Percentiles rank a stretch among this genome's conserved stretches.
Conservation (phyloP, 768 basidiomycete genomes). For the Daedalea quercina region DNA sequence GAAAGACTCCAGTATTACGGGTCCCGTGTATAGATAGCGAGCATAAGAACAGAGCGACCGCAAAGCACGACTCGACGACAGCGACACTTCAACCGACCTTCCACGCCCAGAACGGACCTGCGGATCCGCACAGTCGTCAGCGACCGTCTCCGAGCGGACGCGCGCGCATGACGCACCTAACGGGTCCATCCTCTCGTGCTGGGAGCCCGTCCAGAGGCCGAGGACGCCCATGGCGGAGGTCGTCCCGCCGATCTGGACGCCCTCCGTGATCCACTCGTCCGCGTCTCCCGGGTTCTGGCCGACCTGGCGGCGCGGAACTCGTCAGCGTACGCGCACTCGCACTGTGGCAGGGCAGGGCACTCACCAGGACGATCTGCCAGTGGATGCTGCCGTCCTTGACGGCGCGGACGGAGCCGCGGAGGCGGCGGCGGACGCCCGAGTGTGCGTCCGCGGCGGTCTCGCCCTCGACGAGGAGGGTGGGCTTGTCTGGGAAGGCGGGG, state of each 20-base stretch:
- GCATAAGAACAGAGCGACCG: not conserved
- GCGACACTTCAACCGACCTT: not conserved
- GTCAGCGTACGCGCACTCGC: too few relatives aligned
- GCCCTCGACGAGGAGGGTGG: slow-evolving; percentile 46
- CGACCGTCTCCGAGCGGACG: not conserved
- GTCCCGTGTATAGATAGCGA: not conserved
- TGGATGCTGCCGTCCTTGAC: slow-evolving; percentile 42
- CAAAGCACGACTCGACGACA: not conserved
- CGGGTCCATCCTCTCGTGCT: slow-evolving; percentile 37
- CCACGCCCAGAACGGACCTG: slow-evolving; percentile 2
- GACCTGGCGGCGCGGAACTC: not conserved
- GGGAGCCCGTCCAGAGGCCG: slow-evolving; percentile 49
- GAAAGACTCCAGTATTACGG: not conserved
- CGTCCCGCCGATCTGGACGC: slow-evolving; percentile 49
- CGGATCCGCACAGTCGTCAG: not conserved
- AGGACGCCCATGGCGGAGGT: slow-evolving; percentile 48
- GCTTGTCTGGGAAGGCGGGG: slow-evolving; percentile 26
- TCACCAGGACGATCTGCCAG: slow-evolving; percentile 40
- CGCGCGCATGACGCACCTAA: slow-evolving; percentile 27
- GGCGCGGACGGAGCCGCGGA: slow-evolving; percentile 41
- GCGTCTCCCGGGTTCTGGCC: slow-evolving; percentile 14
- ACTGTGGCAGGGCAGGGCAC: too few relatives aligned
- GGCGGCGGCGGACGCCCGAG: slow-evolving; percentile 27
- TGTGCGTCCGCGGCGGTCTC: slow-evolving; percentile 25
- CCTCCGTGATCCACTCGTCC: slow-evolving; percentile 42